A percentile compares a stretch with the other conserved stretches of the same genome.
Evolutionary conservation across 148 eudicot species (phyloP).

Genomic region (Drosera capensis): DNA sequence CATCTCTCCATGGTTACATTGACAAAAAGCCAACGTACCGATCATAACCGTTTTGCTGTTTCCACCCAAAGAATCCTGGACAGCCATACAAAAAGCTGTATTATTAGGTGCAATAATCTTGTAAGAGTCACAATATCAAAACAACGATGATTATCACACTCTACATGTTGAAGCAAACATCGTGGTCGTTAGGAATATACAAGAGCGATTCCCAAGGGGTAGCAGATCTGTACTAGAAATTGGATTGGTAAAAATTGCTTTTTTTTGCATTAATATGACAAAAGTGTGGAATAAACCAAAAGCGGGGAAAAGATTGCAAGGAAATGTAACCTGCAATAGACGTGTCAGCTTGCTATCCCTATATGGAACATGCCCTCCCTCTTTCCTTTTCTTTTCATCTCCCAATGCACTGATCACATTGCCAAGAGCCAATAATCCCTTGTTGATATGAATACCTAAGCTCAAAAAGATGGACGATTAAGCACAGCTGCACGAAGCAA

Average conservation of each 20-base stretch:
- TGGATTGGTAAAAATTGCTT: too few relatives aligned
- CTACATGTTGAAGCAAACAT: too few relatives aligned
- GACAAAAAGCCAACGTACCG: conserved; percentile 38
- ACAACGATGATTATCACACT: too few relatives aligned
- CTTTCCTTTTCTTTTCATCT: conserved; percentile 90
- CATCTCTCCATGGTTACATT: not conserved
- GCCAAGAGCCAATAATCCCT: conserved; percentile 85
- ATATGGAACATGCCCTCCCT: conserved; percentile 97
- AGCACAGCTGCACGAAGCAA: not conserved
- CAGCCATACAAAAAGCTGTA: too few relatives aligned
- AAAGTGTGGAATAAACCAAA: too few relatives aligned
- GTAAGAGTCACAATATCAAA: too few relatives aligned
- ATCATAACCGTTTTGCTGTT: conserved; percentile 97
- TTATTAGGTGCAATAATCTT: too few relatives aligned
- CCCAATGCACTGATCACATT: conserved; percentile 97
- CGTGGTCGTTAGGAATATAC: too few relatives aligned
- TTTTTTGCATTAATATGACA: too few relatives aligned
- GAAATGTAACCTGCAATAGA: conserved; percentile 71
- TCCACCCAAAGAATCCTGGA: conserved; percentile 94
- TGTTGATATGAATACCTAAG: conserved; percentile 88
- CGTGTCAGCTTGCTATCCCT: conserved; percentile 97
- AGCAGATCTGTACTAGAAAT: too few relatives aligned
- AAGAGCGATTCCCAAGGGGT: too few relatives aligned
- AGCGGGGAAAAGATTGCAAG: too few relatives aligned
- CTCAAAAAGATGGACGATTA: not conserved